Conservation (phyloP, 2,329 filamentous ascomycete species). For the Fusarium xylarioides region DNA sequence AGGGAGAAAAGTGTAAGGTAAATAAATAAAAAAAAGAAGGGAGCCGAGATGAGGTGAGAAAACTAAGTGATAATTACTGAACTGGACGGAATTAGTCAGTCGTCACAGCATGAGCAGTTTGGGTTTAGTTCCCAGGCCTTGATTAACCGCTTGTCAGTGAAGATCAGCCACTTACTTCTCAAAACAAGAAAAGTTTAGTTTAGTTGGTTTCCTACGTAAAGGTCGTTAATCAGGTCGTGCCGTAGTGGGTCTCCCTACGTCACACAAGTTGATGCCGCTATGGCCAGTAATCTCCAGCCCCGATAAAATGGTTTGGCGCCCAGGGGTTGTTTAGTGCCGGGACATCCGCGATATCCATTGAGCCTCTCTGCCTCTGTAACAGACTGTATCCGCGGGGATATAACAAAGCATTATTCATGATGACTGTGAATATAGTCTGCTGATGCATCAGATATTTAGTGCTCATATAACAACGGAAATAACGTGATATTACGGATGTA, state of each 20-base stretch:
- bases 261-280: neutral
- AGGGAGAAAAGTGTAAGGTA: neutral
- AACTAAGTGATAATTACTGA: neutral
- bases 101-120: constrained; percentile 1
- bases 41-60: neutral
- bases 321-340: neutral
- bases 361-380: neutral
- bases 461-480: neutral
- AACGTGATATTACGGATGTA: neutral
- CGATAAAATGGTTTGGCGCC: neutral
- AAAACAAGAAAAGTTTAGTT: neutral
- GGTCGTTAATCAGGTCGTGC: neutral
- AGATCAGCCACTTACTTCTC: neutral
- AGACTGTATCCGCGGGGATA: neutral
- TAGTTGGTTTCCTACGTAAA: neutral
- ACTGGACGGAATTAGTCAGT: constrained; percentile 26
- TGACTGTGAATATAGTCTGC: neutral
- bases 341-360: neutral
- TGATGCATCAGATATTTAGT: neutral
- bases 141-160: constrained; percentile 12
- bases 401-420: neutral
- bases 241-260: constrained; percentile 1
- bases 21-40: neutral
- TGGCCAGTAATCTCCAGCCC: constrained; percentile 16
- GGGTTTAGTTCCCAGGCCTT: constrained; percentile 1